phyloP scores from a whole-genome alignment of 2,329 filamentous ascomycete genomes.

The Fusarium verrucosum region DNA sequence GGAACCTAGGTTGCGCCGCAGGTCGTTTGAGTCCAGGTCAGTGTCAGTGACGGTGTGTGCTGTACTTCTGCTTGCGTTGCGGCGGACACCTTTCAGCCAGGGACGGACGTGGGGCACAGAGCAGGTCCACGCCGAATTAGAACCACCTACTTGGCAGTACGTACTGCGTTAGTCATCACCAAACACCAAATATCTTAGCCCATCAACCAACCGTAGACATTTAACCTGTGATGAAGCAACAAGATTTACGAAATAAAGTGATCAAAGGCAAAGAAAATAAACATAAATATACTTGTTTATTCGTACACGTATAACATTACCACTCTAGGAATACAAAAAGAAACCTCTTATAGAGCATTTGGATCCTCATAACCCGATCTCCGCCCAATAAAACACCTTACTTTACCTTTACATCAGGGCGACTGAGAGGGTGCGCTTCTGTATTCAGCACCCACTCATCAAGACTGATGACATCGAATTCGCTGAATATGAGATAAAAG shows the following conservation, averaged over 20 bases:
- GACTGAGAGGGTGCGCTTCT: slow-evolving; percentile 62
- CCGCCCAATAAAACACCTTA: slow-evolving; percentile 14
- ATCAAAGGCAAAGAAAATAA: neutral
- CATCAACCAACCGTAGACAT: neutral
- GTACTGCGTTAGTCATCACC: slow-evolving; percentile 37
- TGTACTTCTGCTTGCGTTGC: slow-evolving; percentile 35
- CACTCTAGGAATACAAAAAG: slow-evolving; percentile 15
- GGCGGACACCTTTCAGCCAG: slow-evolving; percentile 45
- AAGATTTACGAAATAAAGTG: neutral
- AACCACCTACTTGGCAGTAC: slow-evolving; percentile 24
- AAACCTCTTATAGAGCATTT: slow-evolving; percentile 3
- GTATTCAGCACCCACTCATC: slow-evolving; percentile 71
- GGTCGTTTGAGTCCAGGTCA: slow-evolving; percentile 19
- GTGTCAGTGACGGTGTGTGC: slow-evolving; percentile 40
- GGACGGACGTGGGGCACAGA: slow-evolving; percentile 42
- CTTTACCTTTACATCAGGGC: slow-evolving; percentile 27
- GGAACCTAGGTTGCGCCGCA: slow-evolving; percentile 39
- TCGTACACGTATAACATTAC: slow-evolving; percentile 7
- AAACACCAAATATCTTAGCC: neutral
- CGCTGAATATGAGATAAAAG: slow-evolving; percentile 70
- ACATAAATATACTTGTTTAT: neutral
- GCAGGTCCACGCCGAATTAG: slow-evolving; percentile 20
- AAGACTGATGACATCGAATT: slow-evolving; percentile 66
- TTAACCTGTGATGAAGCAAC: neutral
- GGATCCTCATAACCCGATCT: neutral